Evolutionary conservation across 495 filamentous ascomycete species (phyloP), one percentile per base, ranked within the genome.

Genomic region (Daldinia bambusicola): DNA sequence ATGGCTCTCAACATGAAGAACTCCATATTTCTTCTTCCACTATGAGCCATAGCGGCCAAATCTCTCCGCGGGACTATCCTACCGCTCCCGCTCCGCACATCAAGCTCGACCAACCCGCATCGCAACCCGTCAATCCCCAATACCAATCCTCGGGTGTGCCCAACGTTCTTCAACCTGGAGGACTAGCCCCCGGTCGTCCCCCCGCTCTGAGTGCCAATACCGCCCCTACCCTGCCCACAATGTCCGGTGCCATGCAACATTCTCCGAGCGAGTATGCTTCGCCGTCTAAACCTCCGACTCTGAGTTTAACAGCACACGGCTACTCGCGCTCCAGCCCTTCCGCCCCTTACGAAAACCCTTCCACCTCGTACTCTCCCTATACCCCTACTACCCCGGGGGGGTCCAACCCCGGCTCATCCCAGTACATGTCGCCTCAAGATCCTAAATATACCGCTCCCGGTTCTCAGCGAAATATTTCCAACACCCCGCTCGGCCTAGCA

Each of bases 291-390:
- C 84, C 90, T 5, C 87, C 86, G 67, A 86, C 87, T 62, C 78
- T 89, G 70, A 84, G 78, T 66, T 71, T 85, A 52, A 90, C 89
- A 48, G 43, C 43, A 67, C 88, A 92, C 66, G 83, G 79, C 64
- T 93, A 97, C 79, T 94, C 94, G 45, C 86, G 92, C 61, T 96
- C 93, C 40, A 97, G 93, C 76, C 94, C 94, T 26, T 89, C 91
- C 2, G 90, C 79, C 16, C 64, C 74, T 51, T 85, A 91, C 38
- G 88, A 94, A 55, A 53, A 63, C 12, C 38, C 75, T 22, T 88
- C 92, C 51, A 85, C 89, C 51, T 84, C 89, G 71, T 95, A 95
- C 80, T 84, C 87, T 38, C 88, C 91, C 45, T 94, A 91, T 67
- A 87, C 85, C 34, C 80, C 85, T 30, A 86, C 85, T 16, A 90